A percentile compares a stretch with the other conserved stretches of the same genome.
Evolutionary conservation across 768 basidiomycete species (phyloP).

Genomic region (Kwoniella mangroviensis): DNA sequence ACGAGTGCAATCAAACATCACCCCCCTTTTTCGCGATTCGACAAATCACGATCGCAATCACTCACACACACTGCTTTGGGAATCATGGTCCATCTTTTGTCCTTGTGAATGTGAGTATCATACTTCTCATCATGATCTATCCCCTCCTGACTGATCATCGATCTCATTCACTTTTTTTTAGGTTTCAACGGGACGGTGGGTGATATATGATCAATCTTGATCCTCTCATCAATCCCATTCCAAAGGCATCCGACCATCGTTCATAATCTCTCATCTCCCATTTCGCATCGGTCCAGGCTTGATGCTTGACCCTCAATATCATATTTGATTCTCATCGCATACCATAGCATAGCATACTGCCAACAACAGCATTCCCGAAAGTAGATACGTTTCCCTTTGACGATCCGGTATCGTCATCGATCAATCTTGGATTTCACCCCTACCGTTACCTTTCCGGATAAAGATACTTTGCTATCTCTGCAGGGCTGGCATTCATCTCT

Average conservation of each 20-base stretch:
- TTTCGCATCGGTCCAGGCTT: background rate
- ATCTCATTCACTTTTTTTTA: background rate
- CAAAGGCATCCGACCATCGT: background rate
- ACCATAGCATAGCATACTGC: background rate
- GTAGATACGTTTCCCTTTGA: background rate
- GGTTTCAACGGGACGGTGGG: background rate
- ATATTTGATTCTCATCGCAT: background rate
- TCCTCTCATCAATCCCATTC: background rate
- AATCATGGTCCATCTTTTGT: background rate
- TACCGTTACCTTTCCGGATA: conserved; percentile 1
- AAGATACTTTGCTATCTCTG: background rate
- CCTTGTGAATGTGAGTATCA: background rate
- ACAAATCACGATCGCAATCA: background rate
- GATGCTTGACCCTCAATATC: background rate
- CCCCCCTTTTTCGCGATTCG: background rate
- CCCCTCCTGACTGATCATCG: background rate
- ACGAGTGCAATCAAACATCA: background rate
- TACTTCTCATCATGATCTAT: background rate
- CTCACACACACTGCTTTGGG: background rate
- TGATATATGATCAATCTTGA: too few relatives aligned
- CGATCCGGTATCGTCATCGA: conserved; percentile 8
- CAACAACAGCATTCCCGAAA: background rate
- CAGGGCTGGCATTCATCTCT: background rate
- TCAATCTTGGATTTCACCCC: background rate
- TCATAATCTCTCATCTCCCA: background rate